Evolutionary conservation across 805 yeast species (phyloP).

Genomic region (Lachancea thermotolerans): DNA sequence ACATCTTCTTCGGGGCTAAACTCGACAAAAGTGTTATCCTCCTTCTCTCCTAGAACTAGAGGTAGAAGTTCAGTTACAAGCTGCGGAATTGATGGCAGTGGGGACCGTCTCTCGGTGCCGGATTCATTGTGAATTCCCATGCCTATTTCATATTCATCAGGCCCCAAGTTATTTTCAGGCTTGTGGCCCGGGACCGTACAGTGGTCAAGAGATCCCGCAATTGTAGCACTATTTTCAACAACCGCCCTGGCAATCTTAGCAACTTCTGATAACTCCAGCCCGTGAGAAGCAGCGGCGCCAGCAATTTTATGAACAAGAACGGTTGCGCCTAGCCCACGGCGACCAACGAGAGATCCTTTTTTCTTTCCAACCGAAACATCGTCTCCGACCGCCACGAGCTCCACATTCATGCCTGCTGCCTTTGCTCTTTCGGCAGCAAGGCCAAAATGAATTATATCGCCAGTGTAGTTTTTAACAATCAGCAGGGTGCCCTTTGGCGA

Average conservation of each 20-base stretch:
- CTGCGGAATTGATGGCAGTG: constrained; percentile 56
- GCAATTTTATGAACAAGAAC: constrained; percentile 71
- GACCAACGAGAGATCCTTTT: constrained; percentile 79
- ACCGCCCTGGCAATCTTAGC: constrained; percentile 49
- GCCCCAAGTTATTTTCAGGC: constrained; percentile 41
- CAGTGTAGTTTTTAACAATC: constrained; percentile 82
- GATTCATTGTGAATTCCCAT: constrained; percentile 92
- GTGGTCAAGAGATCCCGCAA: constrained; percentile 79
- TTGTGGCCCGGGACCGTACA: constrained; percentile 76
- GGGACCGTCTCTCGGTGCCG: constrained; percentile 45
- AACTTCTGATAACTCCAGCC: constrained; percentile 41
- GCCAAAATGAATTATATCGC: constrained; percentile 83
- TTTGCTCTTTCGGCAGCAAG: constrained; percentile 78
- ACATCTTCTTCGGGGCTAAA: constrained; percentile 55
- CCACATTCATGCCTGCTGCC: constrained; percentile 63
- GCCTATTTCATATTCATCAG: constrained; percentile 71
- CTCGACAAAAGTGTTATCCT: constrained; percentile 68
- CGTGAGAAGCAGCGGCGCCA: constrained; percentile 52
- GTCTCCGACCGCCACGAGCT: constrained; percentile 69
- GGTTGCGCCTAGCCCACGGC: constrained; percentile 87
- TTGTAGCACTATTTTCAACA: constrained; percentile 60
- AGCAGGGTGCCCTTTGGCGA: constrained; percentile 54
- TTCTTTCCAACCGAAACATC: constrained; percentile 83
- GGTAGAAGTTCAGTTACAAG: constrained; percentile 48
- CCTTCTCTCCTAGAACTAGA: constrained; percentile 52